A percentile compares a stretch with the other conserved stretches of the same genome.
Conservation (phyloP, 2,329 filamentous ascomycete species). For the Colletotrichum coccodes region DNA sequence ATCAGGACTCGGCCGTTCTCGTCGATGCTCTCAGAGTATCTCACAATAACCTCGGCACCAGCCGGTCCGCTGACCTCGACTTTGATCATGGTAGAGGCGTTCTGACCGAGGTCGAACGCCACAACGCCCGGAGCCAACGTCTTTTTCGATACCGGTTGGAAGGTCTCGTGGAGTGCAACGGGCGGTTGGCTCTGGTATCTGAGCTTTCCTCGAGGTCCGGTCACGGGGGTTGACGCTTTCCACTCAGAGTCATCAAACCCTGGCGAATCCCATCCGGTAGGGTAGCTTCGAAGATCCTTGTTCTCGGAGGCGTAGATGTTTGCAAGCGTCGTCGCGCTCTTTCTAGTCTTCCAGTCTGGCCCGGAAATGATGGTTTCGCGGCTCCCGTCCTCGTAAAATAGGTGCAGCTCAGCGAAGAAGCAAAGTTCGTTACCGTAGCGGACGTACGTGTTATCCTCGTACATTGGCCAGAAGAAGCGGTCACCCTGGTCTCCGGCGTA, state of each 20-base stretch:
- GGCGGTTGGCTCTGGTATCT: slow-evolving; percentile 52
- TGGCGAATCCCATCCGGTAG: slow-evolving; percentile 45
- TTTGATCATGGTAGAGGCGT: slow-evolving; percentile 38
- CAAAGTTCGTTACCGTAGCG: slow-evolving; percentile 50
- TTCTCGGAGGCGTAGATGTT: slow-evolving; percentile 53
- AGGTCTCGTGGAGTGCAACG: slow-evolving; percentile 47
- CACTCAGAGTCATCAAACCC: slow-evolving; percentile 40
- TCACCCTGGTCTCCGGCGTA: slow-evolving; percentile 55
- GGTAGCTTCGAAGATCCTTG: slow-evolving; percentile 47
- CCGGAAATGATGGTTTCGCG: slow-evolving; percentile 48
- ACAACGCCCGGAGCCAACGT: slow-evolving; percentile 34
- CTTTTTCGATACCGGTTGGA: slow-evolving; percentile 39
- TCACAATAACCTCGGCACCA: slow-evolving; percentile 34
- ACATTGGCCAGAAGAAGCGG: slow-evolving; percentile 54
- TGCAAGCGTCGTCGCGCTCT: slow-evolving; percentile 49
- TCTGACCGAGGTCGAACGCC: slow-evolving; percentile 38
- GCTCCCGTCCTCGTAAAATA: slow-evolving; percentile 48
- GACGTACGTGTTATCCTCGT: slow-evolving; percentile 52
- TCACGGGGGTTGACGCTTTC: slow-evolving; percentile 47
- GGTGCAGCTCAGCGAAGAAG: slow-evolving; percentile 51
- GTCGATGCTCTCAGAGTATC: slow-evolving; percentile 39
- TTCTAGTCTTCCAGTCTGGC: slow-evolving; percentile 48
- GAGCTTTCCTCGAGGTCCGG: slow-evolving; percentile 49
- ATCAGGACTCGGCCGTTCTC: slow-evolving; percentile 45
- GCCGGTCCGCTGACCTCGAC: slow-evolving; percentile 34